Conservation (phyloP, 1,284 basidiomycete genomes). For the Ustilago hordei region DNA sequence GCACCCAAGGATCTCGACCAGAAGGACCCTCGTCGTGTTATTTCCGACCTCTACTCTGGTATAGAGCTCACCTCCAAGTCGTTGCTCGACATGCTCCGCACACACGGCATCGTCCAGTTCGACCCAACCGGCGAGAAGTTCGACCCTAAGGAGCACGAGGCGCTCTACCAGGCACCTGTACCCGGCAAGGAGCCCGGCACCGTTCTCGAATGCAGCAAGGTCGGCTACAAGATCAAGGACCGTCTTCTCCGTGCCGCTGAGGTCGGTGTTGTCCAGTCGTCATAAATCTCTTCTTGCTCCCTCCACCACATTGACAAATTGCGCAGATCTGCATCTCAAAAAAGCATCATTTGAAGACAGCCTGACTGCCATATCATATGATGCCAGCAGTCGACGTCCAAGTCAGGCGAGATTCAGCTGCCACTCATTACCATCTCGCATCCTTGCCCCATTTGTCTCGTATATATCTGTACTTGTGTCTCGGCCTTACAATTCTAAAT, state of each 20-base stretch:
- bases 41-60: slow-evolving; percentile 75
- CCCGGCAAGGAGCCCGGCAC: slow-evolving; percentile 86
- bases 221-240: slow-evolving; percentile 75
- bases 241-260: slow-evolving; percentile 91
- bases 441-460: slow-evolving; percentile 4
- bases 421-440: not conserved
- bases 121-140: slow-evolving; percentile 92
- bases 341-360: not conserved
- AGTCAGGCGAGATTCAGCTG: not conserved
- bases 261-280: slow-evolving; percentile 84
- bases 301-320: not conserved
- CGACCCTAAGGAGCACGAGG: slow-evolving; percentile 94
- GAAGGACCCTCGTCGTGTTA: slow-evolving; percentile 57
- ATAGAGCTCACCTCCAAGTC: slow-evolving; percentile 92
- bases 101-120: slow-evolving; percentile 90
- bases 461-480: slow-evolving; percentile 46
- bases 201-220: slow-evolving; percentile 90
- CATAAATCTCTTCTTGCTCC: not conserved
- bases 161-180: slow-evolving; percentile 92
- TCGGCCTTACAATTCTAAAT: slow-evolving; percentile 14
- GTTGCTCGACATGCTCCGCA: slow-evolving; percentile 87
- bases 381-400: not conserved
- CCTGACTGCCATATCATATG: not conserved
- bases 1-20: slow-evolving; percentile 68
- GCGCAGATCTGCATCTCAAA: not conserved